Evolutionary conservation across 2,329 filamentous ascomycete genomes (phyloP).

Genomic region (Penicillium sp.): DNA sequence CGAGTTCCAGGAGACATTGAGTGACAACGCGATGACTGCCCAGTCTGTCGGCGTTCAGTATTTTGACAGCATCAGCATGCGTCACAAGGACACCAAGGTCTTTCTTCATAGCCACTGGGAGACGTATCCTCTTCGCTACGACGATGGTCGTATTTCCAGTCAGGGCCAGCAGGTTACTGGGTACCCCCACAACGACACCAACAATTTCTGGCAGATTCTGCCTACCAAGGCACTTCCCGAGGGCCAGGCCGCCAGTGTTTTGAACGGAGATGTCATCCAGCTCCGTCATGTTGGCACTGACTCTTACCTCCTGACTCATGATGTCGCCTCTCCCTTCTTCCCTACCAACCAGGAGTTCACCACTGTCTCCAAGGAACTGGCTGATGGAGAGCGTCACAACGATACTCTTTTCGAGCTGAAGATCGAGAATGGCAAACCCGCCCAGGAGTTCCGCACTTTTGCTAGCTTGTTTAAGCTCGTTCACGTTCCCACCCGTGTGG

Average conservation of each 20-base stretch:
- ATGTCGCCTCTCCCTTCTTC: slow-evolving; percentile 93
- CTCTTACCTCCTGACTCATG: slow-evolving; percentile 83
- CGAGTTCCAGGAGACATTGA: slow-evolving; percentile 94
- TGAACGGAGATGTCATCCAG: slow-evolving; percentile 80
- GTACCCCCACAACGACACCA: slow-evolving; percentile 97
- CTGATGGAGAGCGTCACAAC: slow-evolving; percentile 70
- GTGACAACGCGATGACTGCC: slow-evolving; percentile 88
- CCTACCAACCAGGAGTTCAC: slow-evolving; percentile 99
- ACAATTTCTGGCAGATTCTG: slow-evolving; percentile 96
- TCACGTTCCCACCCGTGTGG: slow-evolving; percentile 90
- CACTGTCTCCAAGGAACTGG: slow-evolving; percentile 70
- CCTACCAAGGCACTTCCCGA: slow-evolving; percentile 58
- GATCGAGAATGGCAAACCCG: slow-evolving; percentile 78
- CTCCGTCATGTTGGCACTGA: slow-evolving; percentile 85
- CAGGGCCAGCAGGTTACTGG: slow-evolving; percentile 98
- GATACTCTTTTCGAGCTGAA: slow-evolving; percentile 92
- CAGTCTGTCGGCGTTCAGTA: slow-evolving; percentile 85
- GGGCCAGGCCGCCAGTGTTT: slow-evolving; percentile 63
- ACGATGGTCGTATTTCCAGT: slow-evolving; percentile 94
- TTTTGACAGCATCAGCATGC: slow-evolving; percentile 81
- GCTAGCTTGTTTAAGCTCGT: slow-evolving; percentile 94
- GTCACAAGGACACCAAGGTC: slow-evolving; percentile 95
- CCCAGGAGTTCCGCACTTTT: slow-evolving; percentile 84
- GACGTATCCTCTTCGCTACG: slow-evolving; percentile 87
- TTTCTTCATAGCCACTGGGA: slow-evolving; percentile 93